phyloP scores from a whole-genome alignment of 768 basidiomycete genomes.

The Lentinula edodes region DNA sequence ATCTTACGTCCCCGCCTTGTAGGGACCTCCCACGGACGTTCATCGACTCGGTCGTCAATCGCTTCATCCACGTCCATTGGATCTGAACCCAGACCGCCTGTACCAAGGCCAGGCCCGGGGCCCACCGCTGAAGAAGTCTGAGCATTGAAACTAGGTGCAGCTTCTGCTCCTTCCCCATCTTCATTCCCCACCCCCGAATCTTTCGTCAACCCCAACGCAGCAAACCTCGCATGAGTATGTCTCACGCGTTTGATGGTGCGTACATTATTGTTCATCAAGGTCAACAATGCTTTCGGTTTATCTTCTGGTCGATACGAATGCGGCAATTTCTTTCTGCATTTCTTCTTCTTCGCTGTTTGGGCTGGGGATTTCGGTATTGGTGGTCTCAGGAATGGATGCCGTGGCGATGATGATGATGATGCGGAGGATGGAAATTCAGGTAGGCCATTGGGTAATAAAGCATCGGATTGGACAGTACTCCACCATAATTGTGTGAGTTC shows the following conservation, averaged over 20 bases:
- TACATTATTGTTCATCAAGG: conserved; percentile 72
- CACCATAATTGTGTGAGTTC: conserved; percentile 65
- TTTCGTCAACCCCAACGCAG: conserved; percentile 41
- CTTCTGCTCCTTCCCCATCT: conserved; percentile 26
- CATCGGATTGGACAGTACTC: conserved; percentile 60
- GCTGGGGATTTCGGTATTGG: conserved; percentile 5
- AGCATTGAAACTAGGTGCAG: not conserved
- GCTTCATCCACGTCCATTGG: conserved; percentile 15
- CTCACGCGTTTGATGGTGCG: conserved; percentile 68
- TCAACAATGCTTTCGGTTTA: conserved; percentile 50
- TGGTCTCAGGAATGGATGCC: conserved; percentile 16
- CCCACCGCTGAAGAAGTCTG: conserved; percentile 8
- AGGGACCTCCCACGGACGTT: conserved; percentile 49
- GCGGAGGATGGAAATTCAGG: conserved; percentile 44
- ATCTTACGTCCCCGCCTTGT: conserved; percentile 12
- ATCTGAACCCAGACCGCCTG: conserved; percentile 21
- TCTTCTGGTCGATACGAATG: conserved; percentile 8
- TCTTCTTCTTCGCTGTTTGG: conserved; percentile 28
- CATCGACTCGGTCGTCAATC: conserved; percentile 47
- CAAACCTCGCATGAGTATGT: conserved; percentile 67
- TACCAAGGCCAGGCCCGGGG: conserved; percentile 18
- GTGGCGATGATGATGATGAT: conserved; percentile 24
- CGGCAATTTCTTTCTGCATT: conserved; percentile 19
- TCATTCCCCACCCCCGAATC: conserved; percentile 30
- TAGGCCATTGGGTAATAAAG: conserved; percentile 58